Evolutionary conservation across 768 basidiomycete species (phyloP).

Genomic region (Tephrocybe sp.): DNA sequence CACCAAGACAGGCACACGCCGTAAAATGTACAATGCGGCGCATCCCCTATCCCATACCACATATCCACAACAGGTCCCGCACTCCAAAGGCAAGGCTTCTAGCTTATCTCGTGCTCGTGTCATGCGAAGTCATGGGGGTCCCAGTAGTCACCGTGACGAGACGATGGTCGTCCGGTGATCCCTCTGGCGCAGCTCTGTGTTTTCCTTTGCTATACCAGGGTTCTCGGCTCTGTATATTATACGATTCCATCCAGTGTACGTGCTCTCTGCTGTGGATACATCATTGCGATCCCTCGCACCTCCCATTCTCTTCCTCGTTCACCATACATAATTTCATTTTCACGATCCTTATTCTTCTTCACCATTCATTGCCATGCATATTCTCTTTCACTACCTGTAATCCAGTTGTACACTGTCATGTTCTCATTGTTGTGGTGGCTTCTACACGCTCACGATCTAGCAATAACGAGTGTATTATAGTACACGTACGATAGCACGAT

Average conservation of each 20-base stretch:
- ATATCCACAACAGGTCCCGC: slow-evolving; percentile 23
- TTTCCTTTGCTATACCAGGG: slow-evolving; percentile 2
- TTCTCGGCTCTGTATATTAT: slow-evolving; percentile 11
- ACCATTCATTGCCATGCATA: background rate
- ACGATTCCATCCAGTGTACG: slow-evolving; percentile 6
- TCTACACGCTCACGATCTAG: background rate
- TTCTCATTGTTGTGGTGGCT: background rate
- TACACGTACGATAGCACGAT: too few species aligned
- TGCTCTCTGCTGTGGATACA: slow-evolving; percentile 5
- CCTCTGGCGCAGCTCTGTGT: background rate
- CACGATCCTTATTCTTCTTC: slow-evolving; percentile 10
- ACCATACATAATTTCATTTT: background rate
- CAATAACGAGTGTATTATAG: slow-evolving; percentile 6
- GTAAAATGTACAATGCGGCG: slow-evolving; percentile 6
- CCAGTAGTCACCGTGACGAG: slow-evolving; percentile 7
- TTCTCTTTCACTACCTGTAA: slow-evolving; percentile 6
- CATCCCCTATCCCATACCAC: slow-evolving; percentile 9
- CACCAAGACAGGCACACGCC: slow-evolving; percentile 15
- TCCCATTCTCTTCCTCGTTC: background rate
- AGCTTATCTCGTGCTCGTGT: slow-evolving; percentile 18
- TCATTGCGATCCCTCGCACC: background rate
- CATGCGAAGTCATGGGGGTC: slow-evolving; percentile 16
- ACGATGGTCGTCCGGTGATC: slow-evolving; percentile 8
- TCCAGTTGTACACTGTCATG: background rate
- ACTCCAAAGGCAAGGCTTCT: slow-evolving; percentile 19